Conservation (phyloP, 2,329 filamentous ascomycete species). For the Chaetomium olivaceum region DNA sequence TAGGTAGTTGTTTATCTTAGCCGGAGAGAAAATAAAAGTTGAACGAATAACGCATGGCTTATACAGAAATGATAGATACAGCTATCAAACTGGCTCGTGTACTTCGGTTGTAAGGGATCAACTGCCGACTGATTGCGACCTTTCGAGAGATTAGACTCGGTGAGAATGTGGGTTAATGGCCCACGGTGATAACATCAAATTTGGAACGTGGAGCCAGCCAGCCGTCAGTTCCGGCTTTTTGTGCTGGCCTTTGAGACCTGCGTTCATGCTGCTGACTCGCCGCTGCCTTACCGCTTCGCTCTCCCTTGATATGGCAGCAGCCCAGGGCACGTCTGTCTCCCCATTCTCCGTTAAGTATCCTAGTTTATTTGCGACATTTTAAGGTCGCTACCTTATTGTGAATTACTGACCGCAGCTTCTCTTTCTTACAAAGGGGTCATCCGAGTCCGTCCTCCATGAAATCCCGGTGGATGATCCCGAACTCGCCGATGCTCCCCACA, state of each 20-base stretch:
- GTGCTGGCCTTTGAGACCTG: too few relatives aligned
- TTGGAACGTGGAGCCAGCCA: neutral
- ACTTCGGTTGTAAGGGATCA: neutral
- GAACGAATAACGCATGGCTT: neutral
- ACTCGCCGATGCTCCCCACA: neutral
- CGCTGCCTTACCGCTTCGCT: too few relatives aligned
- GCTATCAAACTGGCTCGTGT: neutral
- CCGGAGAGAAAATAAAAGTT: neutral
- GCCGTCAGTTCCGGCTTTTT: neutral
- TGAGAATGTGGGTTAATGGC: neutral
- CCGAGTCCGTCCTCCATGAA: neutral
- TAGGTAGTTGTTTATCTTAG: too few relatives aligned
- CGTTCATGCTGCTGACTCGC: too few relatives aligned
- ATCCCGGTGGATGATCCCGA: neutral
- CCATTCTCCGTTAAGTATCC: too few relatives aligned
- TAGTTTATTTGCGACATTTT: too few relatives aligned
- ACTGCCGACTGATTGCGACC: neutral
- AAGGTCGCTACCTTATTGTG: neutral
- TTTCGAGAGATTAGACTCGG: neutral
- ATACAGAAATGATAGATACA: neutral
- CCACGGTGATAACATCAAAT: neutral
- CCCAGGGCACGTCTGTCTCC: too few relatives aligned
- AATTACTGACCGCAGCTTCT: neutral
- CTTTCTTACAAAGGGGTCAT: neutral
- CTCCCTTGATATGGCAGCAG: too few relatives aligned